Conservation (phyloP, 2,329 filamentous ascomycete species). For the Ceratocystis ficicola region DNA sequence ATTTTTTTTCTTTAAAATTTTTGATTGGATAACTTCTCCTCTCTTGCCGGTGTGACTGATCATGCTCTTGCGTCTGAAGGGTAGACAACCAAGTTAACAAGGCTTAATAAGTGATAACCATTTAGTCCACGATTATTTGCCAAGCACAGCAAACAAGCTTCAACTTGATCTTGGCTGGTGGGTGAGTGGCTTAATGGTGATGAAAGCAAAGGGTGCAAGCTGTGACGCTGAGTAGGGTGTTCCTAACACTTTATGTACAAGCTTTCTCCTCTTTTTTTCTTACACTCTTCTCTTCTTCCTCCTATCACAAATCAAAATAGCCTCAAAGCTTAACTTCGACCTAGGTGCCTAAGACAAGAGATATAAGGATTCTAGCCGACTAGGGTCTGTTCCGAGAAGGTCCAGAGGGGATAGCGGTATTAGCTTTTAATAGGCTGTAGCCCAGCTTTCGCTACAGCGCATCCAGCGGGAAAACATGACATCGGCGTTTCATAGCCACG, state of each 20-base stretch:
- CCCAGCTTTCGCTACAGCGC: not conserved
- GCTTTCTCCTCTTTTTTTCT: not conserved
- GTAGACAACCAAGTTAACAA: too few species aligned
- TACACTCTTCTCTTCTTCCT: not conserved
- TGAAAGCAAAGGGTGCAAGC: not conserved
- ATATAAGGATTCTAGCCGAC: not conserved
- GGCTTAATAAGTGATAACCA: too few species aligned
- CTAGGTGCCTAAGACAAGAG: not conserved
- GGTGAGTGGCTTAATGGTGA: too few species aligned
- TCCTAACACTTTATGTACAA: not conserved
- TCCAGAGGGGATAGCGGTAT: not conserved
- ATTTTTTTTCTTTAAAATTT: too few species aligned
- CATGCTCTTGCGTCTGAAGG: too few species aligned
- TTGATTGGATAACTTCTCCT: too few species aligned
- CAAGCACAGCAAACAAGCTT: too few species aligned
- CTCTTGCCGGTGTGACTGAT: too few species aligned
- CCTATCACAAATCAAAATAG: not conserved
- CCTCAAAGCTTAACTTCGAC: slow-evolving; percentile 9
- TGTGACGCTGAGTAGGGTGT: not conserved
- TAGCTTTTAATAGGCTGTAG: not conserved
- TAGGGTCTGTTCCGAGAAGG: not conserved
- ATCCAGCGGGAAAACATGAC: not conserved
- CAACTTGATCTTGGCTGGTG: too few species aligned
- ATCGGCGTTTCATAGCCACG: not conserved
- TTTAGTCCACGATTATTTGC: too few species aligned